Evolutionary conservation across 192 early-diverging fungal species (phyloP).

Genomic region (Dimargaris cristalligena): DNA sequence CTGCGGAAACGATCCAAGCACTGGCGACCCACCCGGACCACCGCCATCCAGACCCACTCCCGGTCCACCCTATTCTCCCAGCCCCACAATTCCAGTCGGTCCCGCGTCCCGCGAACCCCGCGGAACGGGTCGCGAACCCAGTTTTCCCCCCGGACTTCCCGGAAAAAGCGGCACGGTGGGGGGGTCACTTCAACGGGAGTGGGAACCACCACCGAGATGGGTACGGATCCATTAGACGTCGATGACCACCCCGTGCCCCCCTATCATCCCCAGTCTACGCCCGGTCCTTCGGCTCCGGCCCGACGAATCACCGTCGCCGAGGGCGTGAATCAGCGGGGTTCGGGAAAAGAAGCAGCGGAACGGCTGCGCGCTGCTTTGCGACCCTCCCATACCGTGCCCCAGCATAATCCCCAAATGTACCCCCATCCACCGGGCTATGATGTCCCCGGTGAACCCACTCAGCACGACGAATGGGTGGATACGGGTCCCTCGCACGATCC

Average conservation of each 20-base stretch:
- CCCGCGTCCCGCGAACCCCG: not conserved
- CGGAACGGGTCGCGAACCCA: not conserved
- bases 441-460: not conserved
- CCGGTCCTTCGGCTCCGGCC: not conserved
- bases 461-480: not conserved
- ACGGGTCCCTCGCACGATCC: not conserved
- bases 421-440: not conserved
- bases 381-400: not conserved
- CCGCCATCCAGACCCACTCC: slow-evolving; percentile 7
- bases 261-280: not conserved
- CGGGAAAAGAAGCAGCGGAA: not conserved
- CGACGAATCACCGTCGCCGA: too few relatives aligned
- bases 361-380: not conserved
- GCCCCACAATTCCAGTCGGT: not conserved
- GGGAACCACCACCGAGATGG: not conserved
- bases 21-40: not conserved
- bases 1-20: slow-evolving; percentile 3
- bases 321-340: too few relatives aligned
- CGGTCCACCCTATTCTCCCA: not conserved
- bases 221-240: not conserved
- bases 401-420: not conserved
- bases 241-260: not conserved
- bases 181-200: not conserved
- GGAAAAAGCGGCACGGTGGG: not conserved
- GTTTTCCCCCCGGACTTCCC: not conserved